These are phyloP conservation scores for Grammothele lineata DNA, from an alignment of 768 basidiomycete species.

Conservation along the genomic window DNA sequence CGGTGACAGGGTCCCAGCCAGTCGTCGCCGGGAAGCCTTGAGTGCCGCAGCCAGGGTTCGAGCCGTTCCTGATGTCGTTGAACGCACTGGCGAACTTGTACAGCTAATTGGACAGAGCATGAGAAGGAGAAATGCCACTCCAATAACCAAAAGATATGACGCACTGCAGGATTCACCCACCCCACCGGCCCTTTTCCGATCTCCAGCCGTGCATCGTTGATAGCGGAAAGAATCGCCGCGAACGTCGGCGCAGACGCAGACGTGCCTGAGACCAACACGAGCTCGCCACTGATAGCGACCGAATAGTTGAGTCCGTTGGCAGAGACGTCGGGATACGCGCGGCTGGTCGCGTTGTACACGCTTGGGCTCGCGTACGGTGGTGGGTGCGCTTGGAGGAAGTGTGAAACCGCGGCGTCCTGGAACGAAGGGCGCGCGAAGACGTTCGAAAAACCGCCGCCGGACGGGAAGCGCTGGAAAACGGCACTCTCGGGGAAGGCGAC, in stretches of 20 bases:
- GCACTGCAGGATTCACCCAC: slow-evolving; percentile 31
- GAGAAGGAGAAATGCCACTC: too few relatives aligned
- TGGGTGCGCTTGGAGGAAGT: slow-evolving; percentile 25
- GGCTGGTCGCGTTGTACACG: slow-evolving; percentile 32
- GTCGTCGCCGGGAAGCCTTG: too few relatives aligned
- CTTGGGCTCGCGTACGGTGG: slow-evolving; percentile 31
- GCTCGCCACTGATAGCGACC: slow-evolving; percentile 25
- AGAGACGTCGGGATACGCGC: slow-evolving; percentile 30
- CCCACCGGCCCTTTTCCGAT: slow-evolving; percentile 28
- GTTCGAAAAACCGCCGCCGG: too few relatives aligned
- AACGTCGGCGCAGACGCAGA: slow-evolving; percentile 62
- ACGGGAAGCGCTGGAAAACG: slow-evolving; percentile 31
- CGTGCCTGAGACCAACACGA: slow-evolving; percentile 47
- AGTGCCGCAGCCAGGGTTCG: too few relatives aligned
- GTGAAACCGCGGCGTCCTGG: slow-evolving; percentile 28
- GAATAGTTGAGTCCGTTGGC: slow-evolving; percentile 34
- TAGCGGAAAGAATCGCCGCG: slow-evolving; percentile 55
- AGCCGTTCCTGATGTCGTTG: too few relatives aligned
- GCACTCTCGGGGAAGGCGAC: slow-evolving; percentile 33
- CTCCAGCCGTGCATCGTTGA: slow-evolving; percentile 35
- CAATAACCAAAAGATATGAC: too few relatives aligned
- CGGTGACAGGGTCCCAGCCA: too few relatives aligned
- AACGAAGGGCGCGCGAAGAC: slow-evolving; percentile 34
- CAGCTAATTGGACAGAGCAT: too few relatives aligned
- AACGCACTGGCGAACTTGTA: too few relatives aligned